Evolutionary conservation across 495 filamentous ascomycete genomes (phyloP), one percentile per base, ranked within the genome.

Genomic region (Tetracladium setigerum): DNA sequence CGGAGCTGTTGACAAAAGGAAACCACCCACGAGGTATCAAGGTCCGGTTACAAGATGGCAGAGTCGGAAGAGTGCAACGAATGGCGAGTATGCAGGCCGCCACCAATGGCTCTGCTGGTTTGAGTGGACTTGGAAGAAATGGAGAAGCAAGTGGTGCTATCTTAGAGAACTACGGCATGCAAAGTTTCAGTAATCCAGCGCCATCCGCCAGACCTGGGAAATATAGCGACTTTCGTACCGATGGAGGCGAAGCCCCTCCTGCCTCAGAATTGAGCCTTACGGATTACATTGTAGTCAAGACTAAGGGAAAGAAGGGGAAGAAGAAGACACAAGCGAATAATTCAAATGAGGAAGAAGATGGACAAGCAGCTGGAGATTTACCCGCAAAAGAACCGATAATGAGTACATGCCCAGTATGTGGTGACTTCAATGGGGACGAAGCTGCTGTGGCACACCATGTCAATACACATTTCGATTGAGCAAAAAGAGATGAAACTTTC

Each of bases 1-100:
- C 64, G 27, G 74, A 83, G 15, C 61, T 87, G 6, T 65, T 87
- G 16, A 87, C 84, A n/a, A 58, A 67, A 8, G 83, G 82, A 11
- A 73, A 86, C 44, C 84, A 89, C 52, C 78, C 81, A n/a, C 69
- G 80, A 27, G 84, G 84, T 40, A 83, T 89, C 64, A 89, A 89
- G 65, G 84, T 89, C 13, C 74, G 82, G 2, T 64, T 87, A 1
- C 57, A 64, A 13, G 79, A 85, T 61, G 84, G 84, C 5, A 67
- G 79, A 38, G 71, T 87, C 13, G 84, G 84, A 2, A 63, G 84
- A 30, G 82, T 87, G 27, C 83, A 87, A 59, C 68, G 62, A 50
- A 69, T 82, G 55, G 65, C 55, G 14, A 56, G 46, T 10, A 43
- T 46, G 16, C 52, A 57, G 16, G 47, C 56, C 5, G 48, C 62